phyloP scores from a whole-genome alignment of 2,329 filamentous ascomycete species.

The Nigrospora oryzae region DNA sequence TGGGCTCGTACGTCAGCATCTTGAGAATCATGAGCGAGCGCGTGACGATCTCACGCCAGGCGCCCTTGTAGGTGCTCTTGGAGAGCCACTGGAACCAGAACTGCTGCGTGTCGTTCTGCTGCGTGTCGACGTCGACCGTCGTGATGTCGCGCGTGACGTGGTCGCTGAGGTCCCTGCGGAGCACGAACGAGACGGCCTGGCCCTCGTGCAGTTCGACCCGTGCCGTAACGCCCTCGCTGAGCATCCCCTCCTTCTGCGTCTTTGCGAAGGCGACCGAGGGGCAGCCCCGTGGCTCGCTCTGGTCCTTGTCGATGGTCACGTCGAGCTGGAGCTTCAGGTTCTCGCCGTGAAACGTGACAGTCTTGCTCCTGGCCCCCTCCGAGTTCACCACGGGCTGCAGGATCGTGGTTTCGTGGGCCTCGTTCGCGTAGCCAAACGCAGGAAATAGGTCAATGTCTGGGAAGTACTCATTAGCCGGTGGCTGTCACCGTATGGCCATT shows the following conservation, averaged over 20 bases:
- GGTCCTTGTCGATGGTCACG: conserved; percentile 55
- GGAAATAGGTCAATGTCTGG: conserved; percentile 62
- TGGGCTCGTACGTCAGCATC: conserved; percentile 70
- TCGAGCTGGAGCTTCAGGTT: conserved; percentile 57
- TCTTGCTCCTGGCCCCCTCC: conserved; percentile 39
- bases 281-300: conserved; percentile 33
- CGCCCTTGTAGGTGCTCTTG: conserved; percentile 61
- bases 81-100: conserved; percentile 71
- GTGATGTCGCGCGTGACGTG: conserved; percentile 52
- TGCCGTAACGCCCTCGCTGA: conserved; percentile 56
- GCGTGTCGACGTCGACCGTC: conserved; percentile 44
- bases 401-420: conserved; percentile 52
- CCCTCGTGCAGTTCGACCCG: conserved; percentile 53
- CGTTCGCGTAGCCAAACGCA: conserved; percentile 61
- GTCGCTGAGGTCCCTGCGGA: conserved; percentile 52
- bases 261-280: conserved; percentile 49
- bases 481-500: neutral
- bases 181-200: conserved; percentile 60
- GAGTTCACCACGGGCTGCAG: conserved; percentile 32
- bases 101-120: conserved; percentile 61
- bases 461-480: neutral
- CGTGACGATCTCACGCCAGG: conserved; percentile 63
- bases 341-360: conserved; percentile 54
- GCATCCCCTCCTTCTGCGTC: conserved; percentile 39
- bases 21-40: conserved; percentile 68